Evolutionary conservation across 2,329 filamentous ascomycete species (phyloP), one percentile per base, ranked within the genome.

Genomic region (Pseudogymnoascus sp.): DNA sequence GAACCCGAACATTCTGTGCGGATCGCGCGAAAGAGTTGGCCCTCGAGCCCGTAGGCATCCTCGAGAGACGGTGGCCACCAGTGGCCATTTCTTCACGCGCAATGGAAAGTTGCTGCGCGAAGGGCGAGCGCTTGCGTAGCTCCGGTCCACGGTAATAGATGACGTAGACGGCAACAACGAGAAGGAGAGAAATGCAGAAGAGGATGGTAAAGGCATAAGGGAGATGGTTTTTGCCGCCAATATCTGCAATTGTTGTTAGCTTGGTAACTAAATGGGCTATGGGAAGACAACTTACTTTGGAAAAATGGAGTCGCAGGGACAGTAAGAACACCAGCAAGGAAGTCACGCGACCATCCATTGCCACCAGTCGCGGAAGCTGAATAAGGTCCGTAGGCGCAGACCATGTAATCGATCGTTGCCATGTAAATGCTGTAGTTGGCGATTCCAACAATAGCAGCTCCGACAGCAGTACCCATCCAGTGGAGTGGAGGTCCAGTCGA

Each of bases 371-470:
- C 89, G 0, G 87, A 90, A 1, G 88, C 88, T 2, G 87, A 84
- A 71, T 90, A 91, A 0, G 84, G 84, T 0, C 88, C 89, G 68
- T 91, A 90, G 0, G 87, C 85, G 63, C 85, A 86, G 36, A 90
- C 83, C 83, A 90, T 90, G 75, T 91, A 91, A 73, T 91, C 86
- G 66, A 90, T 88, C 1, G 87, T 89, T 1, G 87, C 85, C 84
- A 89, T 89, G 75, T 90, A 90, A 63, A 90, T 89, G 44, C 63
- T 66, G 42, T 88, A 89, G 69, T 91, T 91, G 62, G 88, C 88
- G 60, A 91, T 86, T 21, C 87, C 89, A 59, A 91, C 85, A 48
- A 89, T 76, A 13, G 79, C 79, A 1, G 81, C 80, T 66, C 87
- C 89, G 55, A 90, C 75, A 76, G 87, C 82, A 2, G 85, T 84